Percentiles rank a stretch among this genome's conserved stretches.
phyloP scores from a whole-genome alignment of 768 basidiomycete species.

The Leccinellum rugosiceps region DNA sequence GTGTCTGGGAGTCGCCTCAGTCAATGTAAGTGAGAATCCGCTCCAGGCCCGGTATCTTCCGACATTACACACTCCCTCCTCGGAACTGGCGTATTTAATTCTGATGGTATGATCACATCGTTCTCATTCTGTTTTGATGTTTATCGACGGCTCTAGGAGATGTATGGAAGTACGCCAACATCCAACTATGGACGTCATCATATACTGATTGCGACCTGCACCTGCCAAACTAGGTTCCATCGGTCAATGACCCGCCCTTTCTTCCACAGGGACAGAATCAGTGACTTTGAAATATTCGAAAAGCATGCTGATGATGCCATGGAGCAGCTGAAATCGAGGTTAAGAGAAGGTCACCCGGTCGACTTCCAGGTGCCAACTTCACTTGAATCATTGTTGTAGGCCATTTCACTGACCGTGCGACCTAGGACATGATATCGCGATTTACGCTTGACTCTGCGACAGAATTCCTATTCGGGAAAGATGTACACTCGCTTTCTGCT shows the following conservation, averaged over 20 bases:
- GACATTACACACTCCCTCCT: slow-evolving; percentile 34
- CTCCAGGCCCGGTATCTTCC: slow-evolving; percentile 11
- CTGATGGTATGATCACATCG: slow-evolving; percentile 39
- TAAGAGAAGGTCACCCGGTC: slow-evolving; percentile 46
- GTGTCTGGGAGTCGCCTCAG: slow-evolving; percentile 5
- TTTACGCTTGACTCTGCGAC: slow-evolving; percentile 62
- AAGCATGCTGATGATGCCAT: slow-evolving; percentile 48
- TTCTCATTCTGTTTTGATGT: not conserved
- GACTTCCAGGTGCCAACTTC: slow-evolving; percentile 47
- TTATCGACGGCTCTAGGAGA: slow-evolving; percentile 35
- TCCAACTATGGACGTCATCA: not conserved
- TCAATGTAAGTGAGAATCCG: slow-evolving; percentile 18
- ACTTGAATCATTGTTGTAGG: not conserved
- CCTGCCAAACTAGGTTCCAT: slow-evolving; percentile 49
- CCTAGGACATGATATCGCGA: slow-evolving; percentile 48
- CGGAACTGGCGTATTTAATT: slow-evolving; percentile 59
- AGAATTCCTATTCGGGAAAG: slow-evolving; percentile 53
- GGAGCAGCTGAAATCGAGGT: slow-evolving; percentile 39
- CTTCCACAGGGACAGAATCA: slow-evolving; percentile 52
- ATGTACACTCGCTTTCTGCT: slow-evolving; percentile 44
- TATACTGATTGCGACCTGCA: not conserved
- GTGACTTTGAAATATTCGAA: slow-evolving; percentile 54
- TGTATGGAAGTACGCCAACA: slow-evolving; percentile 51
- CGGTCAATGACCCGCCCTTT: slow-evolving; percentile 60
- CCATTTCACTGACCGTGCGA: not conserved